Evolutionary conservation across 140 eudicot species (phyloP).

Genomic region (Eryngium alpinum): DNA sequence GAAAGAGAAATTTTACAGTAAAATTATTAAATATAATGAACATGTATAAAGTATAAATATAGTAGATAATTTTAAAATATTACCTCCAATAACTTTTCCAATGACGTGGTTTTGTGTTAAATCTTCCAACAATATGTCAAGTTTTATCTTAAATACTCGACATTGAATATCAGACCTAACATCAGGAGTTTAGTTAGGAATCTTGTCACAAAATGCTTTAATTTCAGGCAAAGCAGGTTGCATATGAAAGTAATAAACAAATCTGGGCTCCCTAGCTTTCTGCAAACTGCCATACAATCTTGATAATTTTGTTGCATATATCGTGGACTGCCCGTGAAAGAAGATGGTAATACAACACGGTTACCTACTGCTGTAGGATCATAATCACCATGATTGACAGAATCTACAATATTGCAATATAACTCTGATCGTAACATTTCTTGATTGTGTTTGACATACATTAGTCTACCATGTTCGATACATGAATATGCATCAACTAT

Average conservation of each 20-base stretch:
- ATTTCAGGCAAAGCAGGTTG: slow-evolving; percentile 14
- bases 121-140: neutral
- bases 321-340: slow-evolving; percentile 13
- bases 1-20: too few relatives aligned
- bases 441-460: too few relatives aligned
- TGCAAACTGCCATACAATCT: slow-evolving; percentile 20
- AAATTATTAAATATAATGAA: too few relatives aligned
- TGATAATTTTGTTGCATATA: slow-evolving; percentile 13
- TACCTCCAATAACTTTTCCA: neutral
- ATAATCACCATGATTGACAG: too few relatives aligned
- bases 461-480: too few relatives aligned
- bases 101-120: neutral
- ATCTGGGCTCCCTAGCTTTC: neutral
- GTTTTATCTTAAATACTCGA: neutral
- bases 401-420: too few relatives aligned
- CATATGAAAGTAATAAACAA: slow-evolving; percentile 1
- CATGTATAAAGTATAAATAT: too few relatives aligned
- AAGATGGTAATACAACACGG: slow-evolving; percentile 7
- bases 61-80: too few relatives aligned
- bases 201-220: too few relatives aligned
- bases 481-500: too few relatives aligned
- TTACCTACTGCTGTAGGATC: too few relatives aligned
- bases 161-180: neutral
- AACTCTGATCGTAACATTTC: too few relatives aligned
- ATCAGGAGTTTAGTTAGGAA: neutral